Conservation (phyloP, 2,329 filamentous ascomycete genomes). For the Diplodia seriata region DNA sequence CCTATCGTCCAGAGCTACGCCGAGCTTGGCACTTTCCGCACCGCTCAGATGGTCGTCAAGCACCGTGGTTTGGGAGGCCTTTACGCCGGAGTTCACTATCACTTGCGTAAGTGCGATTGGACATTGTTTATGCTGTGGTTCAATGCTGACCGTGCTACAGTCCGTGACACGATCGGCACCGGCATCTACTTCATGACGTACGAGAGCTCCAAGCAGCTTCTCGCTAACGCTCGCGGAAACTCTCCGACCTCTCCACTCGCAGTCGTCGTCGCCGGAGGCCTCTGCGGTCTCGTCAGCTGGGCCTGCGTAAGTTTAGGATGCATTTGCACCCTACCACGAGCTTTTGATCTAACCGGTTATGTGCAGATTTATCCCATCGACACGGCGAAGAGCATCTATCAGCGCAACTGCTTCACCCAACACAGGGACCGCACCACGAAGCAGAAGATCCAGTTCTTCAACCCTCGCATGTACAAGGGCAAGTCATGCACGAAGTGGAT, state of each 20-base stretch:
- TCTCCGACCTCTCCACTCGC: constrained; percentile 80
- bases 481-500: constrained; percentile 28
- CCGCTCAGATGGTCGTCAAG: constrained; percentile 77
- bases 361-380: constrained; percentile 67
- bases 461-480: constrained; percentile 80
- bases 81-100: constrained; percentile 81
- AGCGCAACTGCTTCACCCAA: constrained; percentile 77
- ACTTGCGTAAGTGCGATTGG: constrained; percentile 68
- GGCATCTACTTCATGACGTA: constrained; percentile 90
- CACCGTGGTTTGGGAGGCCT: constrained; percentile 75
- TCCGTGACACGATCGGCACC: constrained; percentile 83
- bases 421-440: constrained; percentile 62
- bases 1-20: constrained; percentile 66
- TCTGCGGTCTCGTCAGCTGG: constrained; percentile 86
- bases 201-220: constrained; percentile 82
- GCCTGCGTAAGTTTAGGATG: constrained; percentile 56
- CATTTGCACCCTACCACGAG: neutral
- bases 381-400: constrained; percentile 84
- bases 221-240: constrained; percentile 75
- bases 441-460: constrained; percentile 80
- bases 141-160: constrained; percentile 51
- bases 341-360: constrained; percentile 35
- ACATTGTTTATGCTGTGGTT: neutral
- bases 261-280: constrained; percentile 77
- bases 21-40: constrained; percentile 78